Evolutionary conservation across 2,329 filamentous ascomycete species (phyloP).

Genomic region (Knufia petricola): DNA sequence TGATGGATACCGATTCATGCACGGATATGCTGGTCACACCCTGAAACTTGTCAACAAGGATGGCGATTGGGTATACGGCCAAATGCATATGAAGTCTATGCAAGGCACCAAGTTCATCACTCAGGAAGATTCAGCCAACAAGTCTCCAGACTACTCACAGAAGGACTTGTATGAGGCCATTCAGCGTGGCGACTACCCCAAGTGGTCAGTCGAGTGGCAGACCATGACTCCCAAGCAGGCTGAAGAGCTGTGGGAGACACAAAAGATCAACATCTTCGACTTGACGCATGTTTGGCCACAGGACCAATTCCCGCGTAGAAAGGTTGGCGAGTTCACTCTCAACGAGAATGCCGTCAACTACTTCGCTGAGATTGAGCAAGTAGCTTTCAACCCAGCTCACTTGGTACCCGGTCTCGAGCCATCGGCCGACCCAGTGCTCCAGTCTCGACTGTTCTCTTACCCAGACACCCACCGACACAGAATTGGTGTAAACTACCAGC

Average conservation of each 20-base stretch:
- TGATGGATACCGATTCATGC: conserved; percentile 47
- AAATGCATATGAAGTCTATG: conserved; percentile 46
- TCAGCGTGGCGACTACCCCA: conserved; percentile 43
- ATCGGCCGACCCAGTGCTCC: conserved; percentile 60
- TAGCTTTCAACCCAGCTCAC: conserved; percentile 59
- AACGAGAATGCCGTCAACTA: conserved; percentile 52
- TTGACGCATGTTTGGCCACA: conserved; percentile 48
- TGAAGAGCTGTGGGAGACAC: conserved; percentile 60
- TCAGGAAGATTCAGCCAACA: conserved; percentile 41
- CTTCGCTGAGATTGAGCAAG: conserved; percentile 60
- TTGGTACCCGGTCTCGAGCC: conserved; percentile 59
- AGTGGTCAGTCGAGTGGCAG: conserved; percentile 43
- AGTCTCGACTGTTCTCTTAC: conserved; percentile 62
- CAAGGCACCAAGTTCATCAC: conserved; percentile 45
- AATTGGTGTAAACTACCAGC: conserved; percentile 54
- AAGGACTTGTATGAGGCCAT: conserved; percentile 46
- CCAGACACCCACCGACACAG: conserved; percentile 58
- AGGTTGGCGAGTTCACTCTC: conserved; percentile 43
- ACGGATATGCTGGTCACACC: conserved; percentile 45
- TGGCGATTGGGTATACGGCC: conserved; percentile 44
- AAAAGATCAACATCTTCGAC: conserved; percentile 47
- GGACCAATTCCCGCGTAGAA: conserved; percentile 42
- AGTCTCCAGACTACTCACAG: conserved; percentile 44
- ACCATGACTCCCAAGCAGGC: conserved; percentile 45
- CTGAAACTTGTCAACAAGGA: conserved; percentile 46